Evolutionary conservation across 495 filamentous ascomycete genomes (phyloP).

Genomic region (Pseudevernia furfuracea): DNA sequence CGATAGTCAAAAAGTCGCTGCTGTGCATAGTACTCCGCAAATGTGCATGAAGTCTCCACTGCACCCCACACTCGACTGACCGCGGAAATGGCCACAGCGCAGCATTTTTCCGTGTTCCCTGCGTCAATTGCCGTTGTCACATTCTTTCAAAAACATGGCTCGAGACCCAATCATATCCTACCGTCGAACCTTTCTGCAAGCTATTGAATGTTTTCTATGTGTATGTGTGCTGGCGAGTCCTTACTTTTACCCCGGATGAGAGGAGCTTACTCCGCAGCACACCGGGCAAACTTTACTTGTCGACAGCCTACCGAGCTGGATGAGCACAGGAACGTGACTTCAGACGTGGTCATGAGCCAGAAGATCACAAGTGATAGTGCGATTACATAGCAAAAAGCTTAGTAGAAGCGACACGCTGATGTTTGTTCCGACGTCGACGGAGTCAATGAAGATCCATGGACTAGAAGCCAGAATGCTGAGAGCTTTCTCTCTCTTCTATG

Average conservation of each 20-base stretch:
- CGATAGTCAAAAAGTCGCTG: no score
- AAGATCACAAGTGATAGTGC: not conserved
- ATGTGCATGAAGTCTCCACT: not conserved
- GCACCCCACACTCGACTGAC: not conserved
- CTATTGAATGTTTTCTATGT: not conserved
- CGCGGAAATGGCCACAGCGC: not conserved
- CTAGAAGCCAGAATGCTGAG: not conserved
- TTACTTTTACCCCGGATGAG: not conserved
- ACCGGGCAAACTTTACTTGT: not conserved
- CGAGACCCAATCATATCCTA: not conserved
- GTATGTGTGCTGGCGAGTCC: not conserved
- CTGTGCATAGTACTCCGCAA: not conserved
- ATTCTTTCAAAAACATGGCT: not conserved
- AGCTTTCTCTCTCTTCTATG: not conserved
- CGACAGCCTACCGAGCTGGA: not conserved
- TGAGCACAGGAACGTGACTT: not conserved
- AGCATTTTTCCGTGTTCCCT: not conserved
- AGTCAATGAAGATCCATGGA: not conserved
- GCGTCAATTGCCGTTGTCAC: not conserved
- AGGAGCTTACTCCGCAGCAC: not conserved
- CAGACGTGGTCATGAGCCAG: not conserved
- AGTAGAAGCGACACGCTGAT: not conserved
- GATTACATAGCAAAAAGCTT: not conserved
- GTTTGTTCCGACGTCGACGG: not conserved
- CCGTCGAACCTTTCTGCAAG: not conserved